Evolutionary conservation across 1,284 basidiomycete genomes (phyloP).

Genomic region (Quambalaria eucalypti): DNA sequence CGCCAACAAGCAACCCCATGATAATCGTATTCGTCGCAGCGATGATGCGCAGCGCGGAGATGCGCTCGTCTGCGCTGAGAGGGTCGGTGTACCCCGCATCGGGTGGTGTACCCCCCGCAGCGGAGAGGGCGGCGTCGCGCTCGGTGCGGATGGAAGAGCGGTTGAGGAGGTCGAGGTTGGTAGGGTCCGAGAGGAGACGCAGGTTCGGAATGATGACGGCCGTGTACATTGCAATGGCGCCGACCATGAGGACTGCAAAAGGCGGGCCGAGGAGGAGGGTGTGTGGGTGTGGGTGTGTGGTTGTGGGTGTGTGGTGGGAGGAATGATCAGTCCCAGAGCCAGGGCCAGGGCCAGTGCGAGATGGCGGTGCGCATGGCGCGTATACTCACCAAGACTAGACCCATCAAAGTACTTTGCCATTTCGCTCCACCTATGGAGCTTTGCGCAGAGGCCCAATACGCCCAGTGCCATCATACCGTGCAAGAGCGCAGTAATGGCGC

Average conservation of each 20-base stretch:
- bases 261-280: background rate
- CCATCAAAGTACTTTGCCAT: slow-evolving; percentile 45
- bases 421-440: slow-evolving; percentile 43
- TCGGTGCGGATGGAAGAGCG: slow-evolving; percentile 29
- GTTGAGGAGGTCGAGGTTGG: slow-evolving; percentile 22
- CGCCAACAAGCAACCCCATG: slow-evolving; percentile 29
- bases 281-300: background rate
- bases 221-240: slow-evolving; percentile 39
- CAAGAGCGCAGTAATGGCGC: slow-evolving; percentile 32
- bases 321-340: background rate
- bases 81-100: slow-evolving; percentile 11
- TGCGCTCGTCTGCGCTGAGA: slow-evolving; percentile 26
- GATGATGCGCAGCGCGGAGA: slow-evolving; percentile 30
- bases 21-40: slow-evolving; percentile 39
- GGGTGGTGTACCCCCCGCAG: background rate
- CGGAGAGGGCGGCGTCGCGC: slow-evolving; percentile 17
- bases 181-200: slow-evolving; percentile 32
- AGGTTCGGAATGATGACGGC: slow-evolving; percentile 38
- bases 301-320: background rate
- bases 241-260: slow-evolving; percentile 28
- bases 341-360: background rate
- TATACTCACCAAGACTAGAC: slow-evolving; percentile 23
- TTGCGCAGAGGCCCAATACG: slow-evolving; percentile 35
- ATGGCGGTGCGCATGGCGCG: background rate
- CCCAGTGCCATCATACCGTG: slow-evolving; percentile 43